These are phyloP conservation scores for Lipomyces orientalis DNA, from an alignment of 805 yeast species.

Conservation along the genomic window DNA sequence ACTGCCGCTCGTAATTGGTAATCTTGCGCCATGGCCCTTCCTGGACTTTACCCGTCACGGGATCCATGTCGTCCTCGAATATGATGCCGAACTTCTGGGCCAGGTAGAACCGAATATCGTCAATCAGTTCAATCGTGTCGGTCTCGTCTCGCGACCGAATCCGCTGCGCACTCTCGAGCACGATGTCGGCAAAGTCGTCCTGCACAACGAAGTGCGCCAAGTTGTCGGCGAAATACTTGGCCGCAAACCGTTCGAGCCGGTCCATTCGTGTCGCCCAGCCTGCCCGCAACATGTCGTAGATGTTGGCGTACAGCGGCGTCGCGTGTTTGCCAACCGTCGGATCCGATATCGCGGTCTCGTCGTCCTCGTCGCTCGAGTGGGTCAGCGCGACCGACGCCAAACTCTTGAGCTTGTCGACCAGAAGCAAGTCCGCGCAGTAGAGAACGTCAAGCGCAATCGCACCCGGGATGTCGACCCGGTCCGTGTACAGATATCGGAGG, in stretches of 20 bases:
- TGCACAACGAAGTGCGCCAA: slow-evolving; percentile 49
- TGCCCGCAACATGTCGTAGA: slow-evolving; percentile 63
- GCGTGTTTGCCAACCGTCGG: slow-evolving; percentile 10
- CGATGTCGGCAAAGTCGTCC: slow-evolving; percentile 50
- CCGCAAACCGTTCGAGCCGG: slow-evolving; percentile 67
- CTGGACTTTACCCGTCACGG: slow-evolving; percentile 35
- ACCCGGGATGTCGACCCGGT: slow-evolving; percentile 59
- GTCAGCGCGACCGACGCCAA: slow-evolving; percentile 57
- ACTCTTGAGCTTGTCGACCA: slow-evolving; percentile 65
- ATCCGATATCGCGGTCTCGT: slow-evolving; percentile 46
- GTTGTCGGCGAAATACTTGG: slow-evolving; percentile 61
- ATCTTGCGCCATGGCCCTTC: slow-evolving; percentile 40
- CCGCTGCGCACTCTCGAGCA: slow-evolving; percentile 58
- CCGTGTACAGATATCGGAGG: slow-evolving; percentile 64
- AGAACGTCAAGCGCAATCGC: slow-evolving; percentile 61
- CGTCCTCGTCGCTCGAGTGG: slow-evolving; percentile 39
- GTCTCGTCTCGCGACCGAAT: slow-evolving; percentile 69
- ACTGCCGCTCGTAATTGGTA: slow-evolving; percentile 45
- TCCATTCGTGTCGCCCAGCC: slow-evolving; percentile 73
- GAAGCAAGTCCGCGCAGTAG: slow-evolving; percentile 59
- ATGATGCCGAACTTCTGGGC: slow-evolving; percentile 48
- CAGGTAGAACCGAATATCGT: slow-evolving; percentile 73
- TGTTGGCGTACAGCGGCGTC: slow-evolving; percentile 43
- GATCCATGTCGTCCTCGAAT: slow-evolving; percentile 37
- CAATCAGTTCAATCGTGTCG: slow-evolving; percentile 79